Evolutionary conservation across 2,329 filamentous ascomycete genomes (phyloP), one percentile per base, ranked within the genome.

Genomic region (Phyllosticta ampelicida): DNA sequence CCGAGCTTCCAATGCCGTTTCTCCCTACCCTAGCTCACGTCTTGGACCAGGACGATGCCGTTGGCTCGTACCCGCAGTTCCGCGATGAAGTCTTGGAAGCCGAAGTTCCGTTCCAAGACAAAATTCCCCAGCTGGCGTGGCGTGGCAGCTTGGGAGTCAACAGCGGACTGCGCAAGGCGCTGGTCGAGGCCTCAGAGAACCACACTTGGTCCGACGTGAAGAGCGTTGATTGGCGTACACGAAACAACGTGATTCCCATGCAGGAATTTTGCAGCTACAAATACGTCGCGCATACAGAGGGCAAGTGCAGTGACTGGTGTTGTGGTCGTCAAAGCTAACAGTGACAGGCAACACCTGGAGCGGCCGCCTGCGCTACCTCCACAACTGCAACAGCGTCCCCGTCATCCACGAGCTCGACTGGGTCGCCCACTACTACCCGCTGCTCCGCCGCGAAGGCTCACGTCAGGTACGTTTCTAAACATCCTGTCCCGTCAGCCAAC

Each of bases 401-500:
- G 67, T 81, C 30, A 71, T 77, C 19, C 78, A 80, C 60, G 67
- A 72, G 18, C 71, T 80, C 19, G 67, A 73, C 50, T 81, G 76
- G 73, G 69, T 74, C 4, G 75, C 79, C 60, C 76, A 75, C 52
- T 76, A 80, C 58, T 74, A 78, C 50, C 73, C 73, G 1, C 73
- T 79, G 0, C 64, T 81, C 21, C 62, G 73, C 3, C 63, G 73
- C 1, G 69, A 71, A 0, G 78, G 78, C 0, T 72, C 75, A 0
- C 51, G 50, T 21, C 52, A 20, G 51, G 56, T 48, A 23, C n/a
- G 52, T 28, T 28, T 16, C 9, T 2, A 52, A 2, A n/a, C n/a
- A 19, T 1, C 23, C 3, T 26, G 4, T 11, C 50, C 5, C 11
- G 20, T 6, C 36, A n/a, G 36, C 30, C 10, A 48, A n/a, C 6